phyloP scores from a whole-genome alignment of 305 asterid genomes.

The Fraxinus floribunda region DNA sequence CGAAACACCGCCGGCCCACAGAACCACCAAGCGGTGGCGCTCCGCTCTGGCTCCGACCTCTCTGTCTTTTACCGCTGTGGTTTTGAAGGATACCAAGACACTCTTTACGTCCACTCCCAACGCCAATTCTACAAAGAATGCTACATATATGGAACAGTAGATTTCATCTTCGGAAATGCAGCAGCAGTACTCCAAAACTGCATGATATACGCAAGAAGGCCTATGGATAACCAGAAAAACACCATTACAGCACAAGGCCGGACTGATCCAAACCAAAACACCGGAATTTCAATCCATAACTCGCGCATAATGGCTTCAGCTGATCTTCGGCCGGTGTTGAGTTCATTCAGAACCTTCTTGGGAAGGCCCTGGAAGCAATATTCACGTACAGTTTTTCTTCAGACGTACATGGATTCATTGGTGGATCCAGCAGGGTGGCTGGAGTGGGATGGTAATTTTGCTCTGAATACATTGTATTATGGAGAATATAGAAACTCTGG shows the following conservation, averaged over 20 bases:
- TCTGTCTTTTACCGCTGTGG: slow-evolving; percentile 71
- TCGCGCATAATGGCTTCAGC: slow-evolving; percentile 60
- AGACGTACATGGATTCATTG: slow-evolving; percentile 43
- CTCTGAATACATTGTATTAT: slow-evolving; percentile 60
- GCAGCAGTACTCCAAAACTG: slow-evolving; percentile 76
- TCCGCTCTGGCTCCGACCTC: slow-evolving; percentile 71
- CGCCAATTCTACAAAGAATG: slow-evolving; percentile 80
- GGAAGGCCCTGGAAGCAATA: slow-evolving; percentile 84
- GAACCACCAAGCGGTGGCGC: slow-evolving; percentile 83
- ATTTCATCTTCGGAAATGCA: slow-evolving; percentile 85
- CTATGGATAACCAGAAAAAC: slow-evolving; percentile 51
- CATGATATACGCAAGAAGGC: slow-evolving; percentile 69
- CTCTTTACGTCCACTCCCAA: slow-evolving; percentile 74
- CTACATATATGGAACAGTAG: slow-evolving; percentile 70
- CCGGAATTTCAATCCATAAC: slow-evolving; percentile 66
- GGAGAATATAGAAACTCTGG: slow-evolving; percentile 70
- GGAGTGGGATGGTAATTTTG: slow-evolving; percentile 75
- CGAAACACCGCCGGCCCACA: slow-evolving; percentile 80
- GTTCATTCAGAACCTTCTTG: slow-evolving; percentile 45
- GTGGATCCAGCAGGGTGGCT: slow-evolving; percentile 79
- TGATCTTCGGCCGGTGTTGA: slow-evolving; percentile 49
- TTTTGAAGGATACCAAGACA: slow-evolving; percentile 83
- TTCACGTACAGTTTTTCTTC: slow-evolving; percentile 63
- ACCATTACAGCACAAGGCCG: slow-evolving; percentile 76
- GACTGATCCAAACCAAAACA: slow-evolving; percentile 65